These are phyloP conservation scores for Leucogyrophana mollusca DNA, from an alignment of 768 basidiomycete genomes.

Conservation along the genomic window DNA sequence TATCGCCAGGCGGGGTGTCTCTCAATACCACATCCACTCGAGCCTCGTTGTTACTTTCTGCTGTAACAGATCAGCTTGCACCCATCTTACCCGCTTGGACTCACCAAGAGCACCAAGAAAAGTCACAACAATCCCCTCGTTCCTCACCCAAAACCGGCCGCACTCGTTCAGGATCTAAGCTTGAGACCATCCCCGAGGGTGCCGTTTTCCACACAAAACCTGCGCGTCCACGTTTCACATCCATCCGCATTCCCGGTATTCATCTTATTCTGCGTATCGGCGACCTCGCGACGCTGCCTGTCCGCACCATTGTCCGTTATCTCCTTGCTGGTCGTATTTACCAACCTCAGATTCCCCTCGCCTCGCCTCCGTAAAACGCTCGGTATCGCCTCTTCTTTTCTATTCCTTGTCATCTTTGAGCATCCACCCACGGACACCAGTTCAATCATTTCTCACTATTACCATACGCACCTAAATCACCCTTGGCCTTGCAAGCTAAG, in stretches of 20 bases:
- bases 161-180: constrained; percentile 21
- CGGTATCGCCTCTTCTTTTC: constrained; percentile 1
- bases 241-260: constrained; percentile 25
- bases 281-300: constrained; percentile 26
- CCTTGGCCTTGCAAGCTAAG: too few species aligned
- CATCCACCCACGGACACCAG: too few species aligned
- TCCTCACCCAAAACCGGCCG: constrained; percentile 23
- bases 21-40: constrained; percentile 12
- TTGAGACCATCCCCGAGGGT: constrained; percentile 40
- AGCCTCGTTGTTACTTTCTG: constrained; percentile 13
- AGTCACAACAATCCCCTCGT: constrained; percentile 17
- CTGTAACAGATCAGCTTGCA: constrained; percentile 18
- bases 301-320: constrained; percentile 21
- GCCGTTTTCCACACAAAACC: constrained; percentile 26
- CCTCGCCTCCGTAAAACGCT: constrained; percentile 5
- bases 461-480: too few species aligned
- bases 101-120: constrained; percentile 9
- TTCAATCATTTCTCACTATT: too few species aligned
- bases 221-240: constrained; percentile 9
- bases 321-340: constrained; percentile 24
- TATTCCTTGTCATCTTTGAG: constrained; percentile 1
- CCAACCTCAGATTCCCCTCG: constrained; percentile 12
- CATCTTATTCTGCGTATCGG: constrained; percentile 26
- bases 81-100: constrained; percentile 25
- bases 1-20: constrained; percentile 18